phyloP scores from a whole-genome alignment of 257 asterid species.

The Leonotis leonurus region DNA sequence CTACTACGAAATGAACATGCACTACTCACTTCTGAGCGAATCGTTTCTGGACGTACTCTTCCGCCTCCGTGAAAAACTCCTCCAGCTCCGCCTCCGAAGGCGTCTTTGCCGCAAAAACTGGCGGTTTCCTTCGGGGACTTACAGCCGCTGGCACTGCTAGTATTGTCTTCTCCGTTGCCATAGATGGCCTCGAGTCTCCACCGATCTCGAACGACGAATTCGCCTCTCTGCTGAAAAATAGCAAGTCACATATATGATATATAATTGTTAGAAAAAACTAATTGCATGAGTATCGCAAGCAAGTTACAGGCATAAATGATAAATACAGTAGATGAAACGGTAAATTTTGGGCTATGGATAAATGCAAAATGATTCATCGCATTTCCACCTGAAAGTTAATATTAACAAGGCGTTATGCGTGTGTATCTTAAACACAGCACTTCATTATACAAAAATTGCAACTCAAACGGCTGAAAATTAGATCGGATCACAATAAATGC shows the following conservation, averaged over 20 bases:
- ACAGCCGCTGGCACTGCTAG: slow-evolving; percentile 1
- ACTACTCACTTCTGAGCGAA: slow-evolving; percentile 65
- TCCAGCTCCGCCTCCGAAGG: slow-evolving; percentile 57
- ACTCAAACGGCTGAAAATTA: slow-evolving; percentile 6
- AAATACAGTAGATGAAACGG: slow-evolving; percentile 11
- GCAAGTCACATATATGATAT: not conserved
- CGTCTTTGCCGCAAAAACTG: slow-evolving; percentile 8
- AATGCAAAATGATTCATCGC: slow-evolving; percentile 10
- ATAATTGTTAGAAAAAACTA: not conserved
- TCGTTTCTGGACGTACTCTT: slow-evolving; percentile 40
- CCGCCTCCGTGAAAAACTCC: slow-evolving; percentile 57
- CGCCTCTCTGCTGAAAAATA: slow-evolving; percentile 21
- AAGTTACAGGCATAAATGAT: not conserved
- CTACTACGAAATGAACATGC: not conserved
- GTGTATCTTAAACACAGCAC: not conserved
- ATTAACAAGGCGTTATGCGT: not conserved
- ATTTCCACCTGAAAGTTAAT: not conserved
- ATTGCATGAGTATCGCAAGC: not conserved
- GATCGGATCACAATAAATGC: not conserved
- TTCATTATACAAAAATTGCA: not conserved
- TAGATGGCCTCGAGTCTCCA: slow-evolving; percentile 15
- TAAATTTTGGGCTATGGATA: not conserved
- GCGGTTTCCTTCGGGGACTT: not conserved
- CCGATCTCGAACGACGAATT: slow-evolving; percentile 24
- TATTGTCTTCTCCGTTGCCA: slow-evolving; percentile 12